Base-by-base conservation (phyloP, 345 rosid genomes). In the Lepidium didymum region DNA sequence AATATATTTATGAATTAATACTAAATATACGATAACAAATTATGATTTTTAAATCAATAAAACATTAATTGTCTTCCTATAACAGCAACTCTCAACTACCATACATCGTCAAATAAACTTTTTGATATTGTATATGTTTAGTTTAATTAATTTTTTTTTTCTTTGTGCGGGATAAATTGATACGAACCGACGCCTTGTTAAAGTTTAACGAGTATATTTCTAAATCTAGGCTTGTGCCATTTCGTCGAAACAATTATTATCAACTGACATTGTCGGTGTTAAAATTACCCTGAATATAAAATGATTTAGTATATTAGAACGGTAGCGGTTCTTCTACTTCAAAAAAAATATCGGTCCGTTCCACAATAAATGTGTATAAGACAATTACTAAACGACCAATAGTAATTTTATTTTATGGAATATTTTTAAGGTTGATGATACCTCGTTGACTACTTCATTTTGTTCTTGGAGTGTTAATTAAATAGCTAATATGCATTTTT, bases 211-310 rank as follows among this genome's bases (percentile, higher is more conserved):
- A 67, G 3, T 68, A 36, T 31, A 23, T 57, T 47, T 47, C 41
- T 36, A 31, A 47, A 38, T 14, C 9, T n/a, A 44, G 15, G 35
- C 14, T 68, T 25, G 27, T 16, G 49, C 50, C 37, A 47, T 46
- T 68, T 67, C 46, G 37, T 44, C 4, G 5, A 35, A 56, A 33
- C 37, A 34, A 14, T 56, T 5, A 45, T 25, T 42, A 42, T 21
- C 31, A 61, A 34, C 52, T 53, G 56, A 70, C 59, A 40, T 5
- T 43, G 49, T 54, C 56, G n/a, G n/a, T n/a, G n/a, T n/a, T n/a
- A n/a, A n/a, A n/a, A n/a, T n/a, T n/a, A n/a, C n/a, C n/a, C n/a
- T n/a, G n/a, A n/a, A n/a, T n/a, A n/a, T n/a, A n/a, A n/a, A n/a
- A n/a, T n/a, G n/a, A n/a, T n/a, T n/a, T n/a, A n/a, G n/a, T n/a